Evolutionary conservation across 2,329 filamentous ascomycete species (phyloP).

Genomic region (Penicillium oxalicum): DNA sequence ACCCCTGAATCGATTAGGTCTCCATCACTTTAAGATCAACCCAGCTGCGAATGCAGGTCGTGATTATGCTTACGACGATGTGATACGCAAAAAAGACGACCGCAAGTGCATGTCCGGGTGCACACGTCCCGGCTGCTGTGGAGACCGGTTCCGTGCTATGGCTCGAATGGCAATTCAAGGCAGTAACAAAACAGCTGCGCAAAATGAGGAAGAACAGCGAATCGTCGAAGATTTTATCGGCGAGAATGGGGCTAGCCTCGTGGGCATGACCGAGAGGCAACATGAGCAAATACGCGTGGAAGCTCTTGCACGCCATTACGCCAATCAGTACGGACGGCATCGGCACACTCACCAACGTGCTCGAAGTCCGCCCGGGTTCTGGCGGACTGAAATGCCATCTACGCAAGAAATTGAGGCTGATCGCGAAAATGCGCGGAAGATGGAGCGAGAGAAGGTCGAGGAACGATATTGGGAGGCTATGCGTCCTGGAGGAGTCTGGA

Average conservation of each 20-base stretch:
- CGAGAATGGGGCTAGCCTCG: slow-evolving; percentile 30
- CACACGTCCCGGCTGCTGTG: slow-evolving; percentile 69
- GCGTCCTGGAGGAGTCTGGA: slow-evolving; percentile 67
- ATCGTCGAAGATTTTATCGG: slow-evolving; percentile 52
- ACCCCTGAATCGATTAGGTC: slow-evolving; percentile 51
- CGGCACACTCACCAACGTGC: slow-evolving; percentile 65
- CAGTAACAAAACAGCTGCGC: slow-evolving; percentile 13
- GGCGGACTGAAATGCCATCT: slow-evolving; percentile 80
- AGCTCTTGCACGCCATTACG: slow-evolving; percentile 66
- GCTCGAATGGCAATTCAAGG: slow-evolving; percentile 43
- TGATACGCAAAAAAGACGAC: slow-evolving; percentile 64
- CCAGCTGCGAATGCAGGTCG: slow-evolving; percentile 63
- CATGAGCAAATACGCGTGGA: slow-evolving; percentile 64
- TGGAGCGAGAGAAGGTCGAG: slow-evolving; percentile 60
- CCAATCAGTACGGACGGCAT: slow-evolving; percentile 72
- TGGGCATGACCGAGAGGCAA: slow-evolving; percentile 53
- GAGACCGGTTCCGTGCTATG: slow-evolving; percentile 62
- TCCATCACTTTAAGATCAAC: slow-evolving; percentile 79
- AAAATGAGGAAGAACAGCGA: slow-evolving; percentile 21
- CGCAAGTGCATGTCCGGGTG: slow-evolving; percentile 69
- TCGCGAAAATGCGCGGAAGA: slow-evolving; percentile 57
- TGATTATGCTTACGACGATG: slow-evolving; percentile 67
- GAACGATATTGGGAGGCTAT: slow-evolving; percentile 77
- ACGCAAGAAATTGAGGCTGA: slow-evolving; percentile 73
- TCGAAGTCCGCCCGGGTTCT: slow-evolving; percentile 77